A percentile compares a stretch with the other conserved stretches of the same genome.
These are phyloP conservation scores for Cornus controversa DNA, from an alignment of 148 eudicot species.

Conservation along the genomic window DNA sequence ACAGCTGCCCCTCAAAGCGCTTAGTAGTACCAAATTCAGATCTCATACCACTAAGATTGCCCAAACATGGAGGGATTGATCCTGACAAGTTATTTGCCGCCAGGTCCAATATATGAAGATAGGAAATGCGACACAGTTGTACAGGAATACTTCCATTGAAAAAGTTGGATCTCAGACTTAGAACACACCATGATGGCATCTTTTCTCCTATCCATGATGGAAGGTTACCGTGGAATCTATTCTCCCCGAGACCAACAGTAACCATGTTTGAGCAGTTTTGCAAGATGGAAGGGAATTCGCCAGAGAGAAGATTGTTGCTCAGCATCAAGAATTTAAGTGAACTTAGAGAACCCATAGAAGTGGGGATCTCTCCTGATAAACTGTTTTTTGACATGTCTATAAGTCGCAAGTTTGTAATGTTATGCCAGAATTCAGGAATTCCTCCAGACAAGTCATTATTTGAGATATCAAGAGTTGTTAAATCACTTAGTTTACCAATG, in stretches of 20 bases:
- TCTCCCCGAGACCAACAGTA: slow-evolving; percentile 20
- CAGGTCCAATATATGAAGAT: slow-evolving; percentile 11
- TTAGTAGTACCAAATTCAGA: not conserved
- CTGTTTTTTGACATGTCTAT: slow-evolving; percentile 12
- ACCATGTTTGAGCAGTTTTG: slow-evolving; percentile 7
- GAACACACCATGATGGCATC: not conserved
- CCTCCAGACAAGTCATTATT: slow-evolving; percentile 2
- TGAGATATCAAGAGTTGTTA: slow-evolving; percentile 4
- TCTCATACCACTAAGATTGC: slow-evolving; percentile 10
- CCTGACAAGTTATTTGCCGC: slow-evolving; percentile 18
- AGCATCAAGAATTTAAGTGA: not conserved
- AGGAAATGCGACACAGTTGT: slow-evolving; percentile 18
- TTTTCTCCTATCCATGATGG: slow-evolving; percentile 31
- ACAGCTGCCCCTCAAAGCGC: not conserved
- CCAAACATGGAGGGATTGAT: slow-evolving; percentile 15
- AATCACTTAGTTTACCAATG: not conserved
- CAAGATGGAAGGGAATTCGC: slow-evolving; percentile 10
- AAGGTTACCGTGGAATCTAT: slow-evolving; percentile 5
- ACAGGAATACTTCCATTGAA: slow-evolving; percentile 20
- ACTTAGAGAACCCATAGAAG: slow-evolving; percentile 6
- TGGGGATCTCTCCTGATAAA: slow-evolving; percentile 7
- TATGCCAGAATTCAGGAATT: slow-evolving; percentile 10
- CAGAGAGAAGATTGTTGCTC: not conserved
- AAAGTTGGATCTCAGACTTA: slow-evolving; percentile 8
- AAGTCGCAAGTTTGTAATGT: not conserved